Evolutionary conservation across 345 rosid genomes (phyloP).

Genomic region (Erysimum cheiranthoides): DNA sequence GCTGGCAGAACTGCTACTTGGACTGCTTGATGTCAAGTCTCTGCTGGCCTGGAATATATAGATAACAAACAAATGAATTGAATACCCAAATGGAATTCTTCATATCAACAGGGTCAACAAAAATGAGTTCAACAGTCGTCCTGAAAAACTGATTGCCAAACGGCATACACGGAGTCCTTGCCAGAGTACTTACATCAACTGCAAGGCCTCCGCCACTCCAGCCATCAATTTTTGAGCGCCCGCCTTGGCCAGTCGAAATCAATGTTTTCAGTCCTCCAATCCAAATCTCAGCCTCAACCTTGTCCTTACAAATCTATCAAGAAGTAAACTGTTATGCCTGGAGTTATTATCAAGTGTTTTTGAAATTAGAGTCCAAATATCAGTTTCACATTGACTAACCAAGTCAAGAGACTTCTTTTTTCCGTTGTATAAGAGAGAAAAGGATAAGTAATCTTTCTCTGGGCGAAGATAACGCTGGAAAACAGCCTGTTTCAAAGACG

Average conservation of each 20-base stretch:
- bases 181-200: conserved; percentile 70
- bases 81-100: not conserved
- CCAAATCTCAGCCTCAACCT: conserved; percentile 93
- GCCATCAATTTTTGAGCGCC: conserved; percentile 97
- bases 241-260: conserved; percentile 76
- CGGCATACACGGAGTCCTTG: not conserved
- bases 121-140: conserved; percentile 8
- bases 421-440: conserved; percentile 85
- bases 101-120: conserved; percentile 5
- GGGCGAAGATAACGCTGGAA: conserved; percentile 87
- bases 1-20: conserved; percentile 85
- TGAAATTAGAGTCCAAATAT: not conserved
- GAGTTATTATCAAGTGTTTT: conserved; percentile 37
- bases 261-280: conserved; percentile 80
- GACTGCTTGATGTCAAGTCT: conserved; percentile 87
- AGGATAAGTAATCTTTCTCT: conserved; percentile 86
- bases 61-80: conserved; percentile 7
- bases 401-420: conserved; percentile 93
- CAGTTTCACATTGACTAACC: conserved; percentile 60
- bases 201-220: conserved; percentile 84
- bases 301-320: conserved; percentile 91
- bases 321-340: conserved; percentile 42
- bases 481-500: conserved; percentile 63
- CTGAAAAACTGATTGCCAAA: not conserved
- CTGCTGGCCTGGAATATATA: conserved; percentile 70